Base-by-base conservation (phyloP, 495 filamentous ascomycete species). In the Aspergillus sparsus region DNA sequence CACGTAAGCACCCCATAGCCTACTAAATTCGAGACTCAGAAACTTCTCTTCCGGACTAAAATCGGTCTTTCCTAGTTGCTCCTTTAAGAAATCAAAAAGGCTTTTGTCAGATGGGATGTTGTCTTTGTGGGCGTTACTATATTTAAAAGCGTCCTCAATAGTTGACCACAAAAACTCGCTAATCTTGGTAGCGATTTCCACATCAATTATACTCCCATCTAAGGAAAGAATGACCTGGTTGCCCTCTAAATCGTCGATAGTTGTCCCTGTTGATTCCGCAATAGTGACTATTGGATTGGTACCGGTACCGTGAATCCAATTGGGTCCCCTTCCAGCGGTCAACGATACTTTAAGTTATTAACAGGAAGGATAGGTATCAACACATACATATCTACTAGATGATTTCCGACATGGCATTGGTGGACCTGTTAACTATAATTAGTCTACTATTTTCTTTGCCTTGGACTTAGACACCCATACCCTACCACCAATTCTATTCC, bases 291-390 rank as follows among this genome's bases (percentile, higher is more conserved):
- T 93, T 6, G 94, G 93, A 68, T 97, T 98, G 50, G 89, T 74
- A 2, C 86, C 81, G 0, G 89, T 88, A 37, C 94, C 94, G 71
- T 98, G 93, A 31, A 97, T 95, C 93, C 93, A 97, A 68, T 97
- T 98, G 7, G 93, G 87, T 6, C 93, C 93, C 18, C 91, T 89
- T 39, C 15, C 12, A 59, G 33, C 57, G 7, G 36, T 66, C 57
- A 68, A 55, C 53, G 34, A 35, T n/a, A 16, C 44, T 16, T 39
- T n/a, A 3, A 39, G 10, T 27, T 0, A 31, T 52, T 31, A 57
- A 7, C 7, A 16, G 21, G 21, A 5, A 15, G 41, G 33, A 35
- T 55, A 31, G 56, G n/a, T 35, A 16, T 16, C 6, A 45, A 55
- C 39, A 56, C 68, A 52, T 62, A 81, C 78, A 82, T 62, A 66